phyloP scores from a whole-genome alignment of 495 filamentous ascomycete species.

The Aspergillus coremiiformis region DNA sequence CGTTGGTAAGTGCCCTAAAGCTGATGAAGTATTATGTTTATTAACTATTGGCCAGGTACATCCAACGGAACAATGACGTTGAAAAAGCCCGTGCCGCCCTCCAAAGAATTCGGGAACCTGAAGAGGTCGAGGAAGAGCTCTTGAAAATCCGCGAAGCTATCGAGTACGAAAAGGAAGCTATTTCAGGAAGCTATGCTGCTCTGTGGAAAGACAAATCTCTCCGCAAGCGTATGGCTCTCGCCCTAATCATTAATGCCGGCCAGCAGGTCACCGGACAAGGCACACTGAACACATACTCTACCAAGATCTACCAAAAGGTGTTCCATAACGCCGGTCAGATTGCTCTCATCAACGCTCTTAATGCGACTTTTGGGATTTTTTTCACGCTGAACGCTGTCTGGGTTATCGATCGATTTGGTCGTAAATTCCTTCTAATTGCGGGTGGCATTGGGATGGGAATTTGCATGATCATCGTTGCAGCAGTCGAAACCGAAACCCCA shows the following conservation, averaged over 20 bases:
- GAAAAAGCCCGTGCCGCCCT: slow-evolving; percentile 48
- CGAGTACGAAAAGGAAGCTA: slow-evolving; percentile 56
- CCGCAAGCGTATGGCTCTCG: slow-evolving; percentile 48
- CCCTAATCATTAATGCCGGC: slow-evolving; percentile 51
- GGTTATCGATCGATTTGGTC: slow-evolving; percentile 59
- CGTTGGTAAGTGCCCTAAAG: slow-evolving; percentile 36
- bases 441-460: slow-evolving; percentile 66
- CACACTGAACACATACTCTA: slow-evolving; percentile 56
- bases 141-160: slow-evolving; percentile 51
- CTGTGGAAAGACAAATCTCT: slow-evolving; percentile 56
- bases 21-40: neutral
- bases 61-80: slow-evolving; percentile 45
- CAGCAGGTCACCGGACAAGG: slow-evolving; percentile 58
- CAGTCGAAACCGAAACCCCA: slow-evolving; percentile 56
- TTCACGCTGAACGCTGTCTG: slow-evolving; percentile 69
- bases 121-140: slow-evolving; percentile 52
- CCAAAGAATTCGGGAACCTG: slow-evolving; percentile 45
- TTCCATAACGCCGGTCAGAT: slow-evolving; percentile 47
- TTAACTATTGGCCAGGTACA: slow-evolving; percentile 29
- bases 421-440: slow-evolving; percentile 58
- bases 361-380: slow-evolving; percentile 58
- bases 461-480: slow-evolving; percentile 58
- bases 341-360: slow-evolving; percentile 60
- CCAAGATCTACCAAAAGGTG: slow-evolving; percentile 58
- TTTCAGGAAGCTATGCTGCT: slow-evolving; percentile 47